Base-by-base conservation (phyloP, 1,139 yeast species). In the Suhomyces ambrosiae region DNA sequence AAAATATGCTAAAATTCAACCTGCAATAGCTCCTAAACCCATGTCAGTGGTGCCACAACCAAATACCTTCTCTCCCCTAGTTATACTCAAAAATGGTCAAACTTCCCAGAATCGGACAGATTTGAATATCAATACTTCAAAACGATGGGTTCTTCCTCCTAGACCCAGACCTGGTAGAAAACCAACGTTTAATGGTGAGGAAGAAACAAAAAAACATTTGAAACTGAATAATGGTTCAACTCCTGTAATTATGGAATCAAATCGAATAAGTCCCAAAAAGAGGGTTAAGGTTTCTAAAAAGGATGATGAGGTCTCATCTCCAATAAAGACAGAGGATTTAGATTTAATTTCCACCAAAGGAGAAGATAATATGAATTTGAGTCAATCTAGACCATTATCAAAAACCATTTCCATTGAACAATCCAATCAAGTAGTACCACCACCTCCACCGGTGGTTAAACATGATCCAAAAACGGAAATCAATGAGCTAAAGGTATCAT, bases 141-240 rank as follows among this genome's bases (percentile, higher is more conserved):
- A 75, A 44, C 70, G 73, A 46, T 80, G 86, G 86, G 80, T 80
- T 2, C 58, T 80, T 28, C 86, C 85, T 2, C 85, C 85, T 2
- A 60, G 85, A 37, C 84, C 85, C 2, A 67, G 82, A 37, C 82
- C 83, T 0, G 83, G 83, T 9, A 61, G 83, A 35, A 73, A 74
- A 48, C 78, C 79, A 5, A 56, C 51, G 5, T 48, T 54, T 18
- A 32, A 24, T 7, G 10, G 25, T 6, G 46, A 44, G 11, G 52
- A 41, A 13, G 50, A 46, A 13, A 31, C 27, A 30, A 48, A 47
- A 29, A 33, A 19, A 13, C 32, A 12, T 3, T 28, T 21, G 13
- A 33, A 28, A 23, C 19, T 24, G 7, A 18, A 23, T 9, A 7
- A 23, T 2, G 8, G 23, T 7, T 7, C 29, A 7, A 25, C 9